Evolutionary conservation across 202 grass and related monocot genomes (phyloP).

Genomic region (Setaria italica): DNA sequence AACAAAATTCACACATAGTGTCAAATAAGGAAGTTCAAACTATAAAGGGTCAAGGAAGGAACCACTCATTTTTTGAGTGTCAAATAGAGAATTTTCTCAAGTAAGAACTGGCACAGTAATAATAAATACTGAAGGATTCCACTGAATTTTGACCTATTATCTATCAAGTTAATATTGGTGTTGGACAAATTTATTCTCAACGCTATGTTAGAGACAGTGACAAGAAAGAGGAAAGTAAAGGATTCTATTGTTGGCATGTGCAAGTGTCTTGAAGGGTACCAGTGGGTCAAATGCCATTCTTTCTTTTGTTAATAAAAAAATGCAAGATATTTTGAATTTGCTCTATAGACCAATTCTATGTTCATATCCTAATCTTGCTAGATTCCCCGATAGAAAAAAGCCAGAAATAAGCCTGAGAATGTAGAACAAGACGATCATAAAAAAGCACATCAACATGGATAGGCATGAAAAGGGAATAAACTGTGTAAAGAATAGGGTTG

Average conservation of each 20-base stretch:
- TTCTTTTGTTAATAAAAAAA: neutral
- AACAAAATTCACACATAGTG: no score
- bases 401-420: no score
- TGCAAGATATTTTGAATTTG: no score
- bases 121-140: slow-evolving; percentile 16
- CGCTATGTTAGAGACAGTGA: neutral
- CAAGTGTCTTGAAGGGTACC: slow-evolving; percentile 22
- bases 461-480: no score
- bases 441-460: no score
- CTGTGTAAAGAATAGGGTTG: neutral
- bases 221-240: slow-evolving; percentile 1
- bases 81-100: neutral
- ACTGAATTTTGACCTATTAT: slow-evolving; percentile 4
- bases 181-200: slow-evolving; percentile 20
- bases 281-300: neutral
- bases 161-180: slow-evolving; percentile 29
- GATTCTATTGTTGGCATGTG: neutral
- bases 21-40: no score
- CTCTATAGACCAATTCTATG: no score
- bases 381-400: no score
- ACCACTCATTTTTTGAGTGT: no score
- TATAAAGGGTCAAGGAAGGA: no score
- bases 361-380: no score
- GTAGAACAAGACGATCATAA: no score
- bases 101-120: slow-evolving; percentile 25